Evolutionary conservation across 2,329 filamentous ascomycete genomes (phyloP).

Genomic region (Fusarium piperis): DNA sequence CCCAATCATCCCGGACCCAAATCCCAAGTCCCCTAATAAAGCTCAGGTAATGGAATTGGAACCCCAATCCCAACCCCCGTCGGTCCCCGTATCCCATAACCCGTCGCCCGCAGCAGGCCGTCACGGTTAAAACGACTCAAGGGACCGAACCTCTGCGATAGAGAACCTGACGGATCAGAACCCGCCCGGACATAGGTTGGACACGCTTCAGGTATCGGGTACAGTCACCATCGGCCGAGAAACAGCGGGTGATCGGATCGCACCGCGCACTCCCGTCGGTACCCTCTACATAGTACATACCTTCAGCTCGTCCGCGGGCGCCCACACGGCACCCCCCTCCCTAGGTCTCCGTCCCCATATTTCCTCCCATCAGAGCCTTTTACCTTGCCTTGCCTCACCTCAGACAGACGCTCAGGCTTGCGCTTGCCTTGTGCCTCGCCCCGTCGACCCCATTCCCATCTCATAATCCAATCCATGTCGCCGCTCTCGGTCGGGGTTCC

Average conservation of each 20-base stretch:
- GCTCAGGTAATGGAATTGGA: conserved; percentile 25
- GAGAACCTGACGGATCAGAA: conserved; percentile 22
- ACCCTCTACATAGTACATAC: too few species aligned
- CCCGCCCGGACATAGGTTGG: neutral
- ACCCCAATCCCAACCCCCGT: conserved; percentile 20
- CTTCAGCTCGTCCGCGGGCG: neutral
- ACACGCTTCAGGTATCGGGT: conserved; percentile 15
- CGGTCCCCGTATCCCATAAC: conserved; percentile 14
- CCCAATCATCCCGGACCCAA: conserved; percentile 17
- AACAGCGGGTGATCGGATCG: conserved; percentile 11
- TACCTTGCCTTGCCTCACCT: conserved; percentile 34
- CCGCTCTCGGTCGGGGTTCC: conserved; percentile 36
- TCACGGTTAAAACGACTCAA: conserved; percentile 1
- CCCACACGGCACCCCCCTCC: conserved; percentile 4
- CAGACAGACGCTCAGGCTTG: conserved; percentile 38
- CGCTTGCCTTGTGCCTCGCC: conserved; percentile 39
- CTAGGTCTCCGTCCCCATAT: conserved; percentile 17
- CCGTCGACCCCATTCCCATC: conserved; percentile 37
- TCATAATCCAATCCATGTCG: conserved; percentile 35
- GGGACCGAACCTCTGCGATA: neutral
- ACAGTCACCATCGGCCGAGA: conserved; percentile 1
- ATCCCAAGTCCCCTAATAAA: conserved; percentile 11
- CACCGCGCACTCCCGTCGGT: conserved; percentile 17
- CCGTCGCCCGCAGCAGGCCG: conserved; percentile 6
- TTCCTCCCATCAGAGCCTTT: conserved; percentile 27